Conservation (phyloP, 1,139 yeast species). For the Lodderomyces beijingensis region DNA sequence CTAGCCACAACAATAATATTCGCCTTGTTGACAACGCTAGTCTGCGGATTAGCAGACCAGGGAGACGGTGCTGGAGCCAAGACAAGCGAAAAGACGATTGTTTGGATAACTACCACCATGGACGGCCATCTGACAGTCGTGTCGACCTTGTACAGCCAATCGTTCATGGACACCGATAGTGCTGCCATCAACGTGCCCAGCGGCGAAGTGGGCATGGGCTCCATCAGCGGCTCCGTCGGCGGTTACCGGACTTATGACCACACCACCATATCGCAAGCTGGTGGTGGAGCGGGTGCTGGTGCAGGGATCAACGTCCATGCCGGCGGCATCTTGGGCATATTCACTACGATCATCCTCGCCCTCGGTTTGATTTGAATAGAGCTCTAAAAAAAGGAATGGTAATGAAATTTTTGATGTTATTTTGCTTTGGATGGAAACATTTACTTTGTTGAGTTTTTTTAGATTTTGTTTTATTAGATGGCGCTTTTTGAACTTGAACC, state of each 20-base stretch:
- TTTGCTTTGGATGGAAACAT: too few relatives aligned
- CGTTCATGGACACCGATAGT: slow-evolving; percentile 25
- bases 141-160: slow-evolving; percentile 27
- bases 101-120: slow-evolving; percentile 35
- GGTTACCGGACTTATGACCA: slow-evolving; percentile 28
- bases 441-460: too few relatives aligned
- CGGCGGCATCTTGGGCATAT: too few relatives aligned
- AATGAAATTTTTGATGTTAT: too few relatives aligned
- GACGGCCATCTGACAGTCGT: slow-evolving; percentile 27
- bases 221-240: slow-evolving; percentile 32
- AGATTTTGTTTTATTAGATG: too few relatives aligned
- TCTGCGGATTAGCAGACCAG: slow-evolving; percentile 22
- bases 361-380: too few relatives aligned
- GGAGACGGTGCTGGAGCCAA: slow-evolving; percentile 15
- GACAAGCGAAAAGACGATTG: slow-evolving; percentile 19
- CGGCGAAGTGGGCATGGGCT: slow-evolving; percentile 39
- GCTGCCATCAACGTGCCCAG: slow-evolving; percentile 15
- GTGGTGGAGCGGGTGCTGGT: neutral
- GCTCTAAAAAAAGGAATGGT: too few relatives aligned
- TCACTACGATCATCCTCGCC: too few relatives aligned
- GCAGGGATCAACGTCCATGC: neutral
- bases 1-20: too few relatives aligned
- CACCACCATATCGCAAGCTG: slow-evolving; percentile 17
- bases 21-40: too few relatives aligned
- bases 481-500: too few relatives aligned